Evolutionary conservation across 2,329 filamentous ascomycete genomes (phyloP), one percentile per base, ranked within the genome.

Genomic region (Botrytis fabae): DNA sequence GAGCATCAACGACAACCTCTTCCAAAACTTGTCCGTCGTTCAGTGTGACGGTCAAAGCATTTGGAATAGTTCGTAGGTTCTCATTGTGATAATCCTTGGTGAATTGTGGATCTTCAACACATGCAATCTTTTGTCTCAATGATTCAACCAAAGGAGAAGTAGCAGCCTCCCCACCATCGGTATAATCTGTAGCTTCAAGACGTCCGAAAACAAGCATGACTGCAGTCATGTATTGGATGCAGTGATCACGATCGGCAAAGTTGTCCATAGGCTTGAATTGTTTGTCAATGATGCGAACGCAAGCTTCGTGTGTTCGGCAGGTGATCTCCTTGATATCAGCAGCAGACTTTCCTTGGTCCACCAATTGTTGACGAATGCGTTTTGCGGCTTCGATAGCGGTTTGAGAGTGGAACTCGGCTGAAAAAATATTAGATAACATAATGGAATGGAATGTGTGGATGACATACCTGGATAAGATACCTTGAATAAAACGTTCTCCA

Each of bases 401-500:
- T 85, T 99, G 96, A 32, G 95, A 98, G 89, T 98, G 95, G 88
- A 98, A 98, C 83, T 98, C 95, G 80, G 95, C 94, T 88, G 73
- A 16, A 73, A 73, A 73, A 64, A 75, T 40, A 73, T 81, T 81
- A 81, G 80, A 51, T 12, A 71, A 62, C 60, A 35, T 32, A 35
- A 14, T 44, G 59, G 61, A 68, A 57, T 44, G 46, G 9, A 72
- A 69, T 16, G 28, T 28, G 35, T 18, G 46, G 18, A 57, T 32
- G 6, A 82, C 88, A 82, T 86, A 94, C 93, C 93, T 81, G 95
- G 95, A 83, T 98, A 98, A 63, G 96, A 99, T 75, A 99, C 96
- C 90, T 99, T 99, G 92, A 99, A 99, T 76, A 99, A 91, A 75
- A 99, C 94, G 81, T 98, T 99, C 90, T 99, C 96, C 96, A 99